These are phyloP conservation scores for Quercus phellos DNA, from an alignment of 331 rosid genomes.

Conservation along the genomic window DNA sequence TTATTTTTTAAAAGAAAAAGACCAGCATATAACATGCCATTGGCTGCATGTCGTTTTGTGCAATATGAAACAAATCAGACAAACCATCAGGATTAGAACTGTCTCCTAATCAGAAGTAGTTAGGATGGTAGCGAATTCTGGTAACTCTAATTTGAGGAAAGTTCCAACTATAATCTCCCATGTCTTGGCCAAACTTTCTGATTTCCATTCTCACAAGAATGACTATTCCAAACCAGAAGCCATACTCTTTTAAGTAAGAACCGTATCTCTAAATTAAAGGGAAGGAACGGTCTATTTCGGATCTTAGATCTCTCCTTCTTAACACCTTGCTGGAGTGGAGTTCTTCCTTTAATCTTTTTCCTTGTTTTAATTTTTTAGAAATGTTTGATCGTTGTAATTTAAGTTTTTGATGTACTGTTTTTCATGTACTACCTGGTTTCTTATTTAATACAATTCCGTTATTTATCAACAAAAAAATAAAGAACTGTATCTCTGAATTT, in stretches of 20 bases:
- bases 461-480: no score
- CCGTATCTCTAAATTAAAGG: no score
- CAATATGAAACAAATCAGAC: background rate
- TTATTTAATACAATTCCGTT: no score
- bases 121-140: background rate
- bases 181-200: background rate
- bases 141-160: background rate
- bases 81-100: background rate
- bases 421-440: no score
- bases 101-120: no score
- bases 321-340: no score
- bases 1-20: background rate
- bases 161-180: background rate
- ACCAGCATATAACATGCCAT: background rate
- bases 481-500: background rate
- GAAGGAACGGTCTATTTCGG: no score
- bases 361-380: no score
- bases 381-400: no score
- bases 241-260: background rate
- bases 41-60: background rate
- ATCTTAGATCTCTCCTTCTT: no score
- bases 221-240: background rate
- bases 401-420: no score
- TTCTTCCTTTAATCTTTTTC: no score
- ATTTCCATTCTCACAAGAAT: background rate